phyloP scores from a whole-genome alignment of 352 stramenopile species.

The Globisporangium apiculatum region DNA sequence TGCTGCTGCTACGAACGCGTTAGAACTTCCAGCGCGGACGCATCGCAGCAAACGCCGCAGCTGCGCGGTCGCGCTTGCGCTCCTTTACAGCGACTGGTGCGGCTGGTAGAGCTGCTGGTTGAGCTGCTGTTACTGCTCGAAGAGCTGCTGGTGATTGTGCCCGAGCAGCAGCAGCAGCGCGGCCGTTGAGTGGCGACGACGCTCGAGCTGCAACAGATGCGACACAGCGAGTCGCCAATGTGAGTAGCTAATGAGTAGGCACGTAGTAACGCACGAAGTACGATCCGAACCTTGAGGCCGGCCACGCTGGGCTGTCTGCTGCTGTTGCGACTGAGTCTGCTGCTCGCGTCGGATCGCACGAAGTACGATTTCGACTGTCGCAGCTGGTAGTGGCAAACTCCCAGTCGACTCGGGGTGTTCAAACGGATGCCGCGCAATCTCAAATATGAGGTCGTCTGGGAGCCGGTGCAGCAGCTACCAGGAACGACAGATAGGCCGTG shows the following conservation, averaged over 20 bases:
- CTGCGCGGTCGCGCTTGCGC: conserved; percentile 5
- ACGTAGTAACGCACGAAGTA: no score
- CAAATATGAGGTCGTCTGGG: conserved; percentile 75
- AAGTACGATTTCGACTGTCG: conserved; percentile 44
- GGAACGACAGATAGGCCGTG: no score
- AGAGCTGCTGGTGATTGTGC: no score
- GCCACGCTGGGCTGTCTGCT: neutral
- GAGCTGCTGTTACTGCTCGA: neutral
- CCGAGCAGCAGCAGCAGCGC: no score
- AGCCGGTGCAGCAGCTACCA: conserved; percentile 74
- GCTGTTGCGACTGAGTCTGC: conserved; percentile 11
- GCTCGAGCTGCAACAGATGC: no score
- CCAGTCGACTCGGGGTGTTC: conserved; percentile 47
- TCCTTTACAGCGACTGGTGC: neutral
- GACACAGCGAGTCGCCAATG: no score
- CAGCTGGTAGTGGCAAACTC: conserved; percentile 49
- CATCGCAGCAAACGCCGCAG: neutral
- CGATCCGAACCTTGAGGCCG: no score
- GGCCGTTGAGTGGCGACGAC: no score
- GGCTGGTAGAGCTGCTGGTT: neutral
- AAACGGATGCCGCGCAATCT: conserved; percentile 84
- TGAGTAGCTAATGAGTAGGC: no score
- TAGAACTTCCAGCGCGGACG: conserved; percentile 16
- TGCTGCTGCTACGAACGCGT: neutral
- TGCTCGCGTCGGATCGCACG: conserved; percentile 29